phyloP scores from a whole-genome alignment of 768 basidiomycete species.

The Termitomyces bulborhizus region DNA sequence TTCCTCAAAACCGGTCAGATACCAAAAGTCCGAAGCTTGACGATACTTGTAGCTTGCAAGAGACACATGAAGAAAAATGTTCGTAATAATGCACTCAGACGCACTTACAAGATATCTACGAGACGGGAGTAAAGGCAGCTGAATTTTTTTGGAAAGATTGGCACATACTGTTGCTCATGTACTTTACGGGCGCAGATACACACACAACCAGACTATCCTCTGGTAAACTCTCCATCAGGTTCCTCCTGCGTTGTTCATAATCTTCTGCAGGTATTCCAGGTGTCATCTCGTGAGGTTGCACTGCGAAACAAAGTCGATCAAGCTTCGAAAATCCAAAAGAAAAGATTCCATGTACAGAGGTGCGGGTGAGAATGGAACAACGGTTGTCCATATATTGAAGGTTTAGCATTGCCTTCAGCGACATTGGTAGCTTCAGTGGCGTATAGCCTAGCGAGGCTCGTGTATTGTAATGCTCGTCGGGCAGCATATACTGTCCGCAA shows the following conservation, averaged over 20 bases:
- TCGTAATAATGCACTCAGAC: background rate
- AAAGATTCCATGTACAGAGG: conserved; percentile 40
- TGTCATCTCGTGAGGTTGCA: conserved; percentile 64
- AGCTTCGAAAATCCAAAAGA: background rate
- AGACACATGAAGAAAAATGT: background rate
- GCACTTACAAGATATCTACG: conserved; percentile 68
- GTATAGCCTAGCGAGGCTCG: conserved; percentile 9
- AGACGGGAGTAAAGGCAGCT: conserved; percentile 23
- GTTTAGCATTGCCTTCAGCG: conserved; percentile 46
- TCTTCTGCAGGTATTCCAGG: conserved; percentile 76
- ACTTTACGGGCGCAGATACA: conserved; percentile 75
- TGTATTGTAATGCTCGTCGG: conserved; percentile 11
- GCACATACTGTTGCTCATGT: conserved; percentile 67
- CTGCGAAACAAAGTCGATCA: conserved; percentile 20
- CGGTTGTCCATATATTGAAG: conserved; percentile 78
- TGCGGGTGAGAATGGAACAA: conserved; percentile 76
- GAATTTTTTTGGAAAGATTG: background rate
- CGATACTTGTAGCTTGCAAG: conserved; percentile 83
- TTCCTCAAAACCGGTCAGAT: conserved; percentile 94
- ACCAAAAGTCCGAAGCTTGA: conserved; percentile 91
- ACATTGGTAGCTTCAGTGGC: conserved; percentile 16
- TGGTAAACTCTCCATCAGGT: conserved; percentile 70
- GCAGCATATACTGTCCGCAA: conserved; percentile 8
- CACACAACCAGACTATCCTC: conserved; percentile 70
- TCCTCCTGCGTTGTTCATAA: conserved; percentile 65